Evolutionary conservation across 306 rosid genomes (phyloP).

Genomic region (Ziziphus jujuba): DNA sequence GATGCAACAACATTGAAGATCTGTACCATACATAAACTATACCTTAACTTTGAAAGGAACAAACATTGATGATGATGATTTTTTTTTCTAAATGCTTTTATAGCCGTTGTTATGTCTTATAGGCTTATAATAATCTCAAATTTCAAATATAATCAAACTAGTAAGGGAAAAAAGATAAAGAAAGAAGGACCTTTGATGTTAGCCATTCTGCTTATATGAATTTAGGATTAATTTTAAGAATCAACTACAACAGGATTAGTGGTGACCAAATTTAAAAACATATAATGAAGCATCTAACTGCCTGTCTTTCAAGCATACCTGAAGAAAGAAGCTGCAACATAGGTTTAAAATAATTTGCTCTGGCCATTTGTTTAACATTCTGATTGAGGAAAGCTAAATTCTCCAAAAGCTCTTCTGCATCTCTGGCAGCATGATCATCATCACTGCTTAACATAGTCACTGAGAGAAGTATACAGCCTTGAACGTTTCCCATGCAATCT

Average conservation of each 20-base stretch:
- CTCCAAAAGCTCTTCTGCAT: constrained; percentile 55
- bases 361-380: constrained; percentile 71
- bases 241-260: background rate
- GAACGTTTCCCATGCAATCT: constrained; percentile 53
- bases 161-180: no score
- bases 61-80: no score
- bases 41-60: no score
- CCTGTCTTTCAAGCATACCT: constrained; percentile 43
- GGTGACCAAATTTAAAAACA: constrained; percentile 2
- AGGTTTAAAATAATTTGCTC: constrained; percentile 66
- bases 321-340: constrained; percentile 55
- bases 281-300: background rate
- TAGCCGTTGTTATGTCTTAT: no score
- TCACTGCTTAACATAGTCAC: constrained; percentile 54
- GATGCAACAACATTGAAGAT: no score
- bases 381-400: constrained; percentile 53
- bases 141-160: no score
- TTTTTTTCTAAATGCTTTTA: no score
- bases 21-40: no score
- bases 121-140: no score
- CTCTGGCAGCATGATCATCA: constrained; percentile 48
- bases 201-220: background rate
- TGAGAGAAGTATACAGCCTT: constrained; percentile 69
- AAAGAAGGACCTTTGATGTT: no score
- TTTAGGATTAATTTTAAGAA: background rate